Conservation (phyloP, 2,329 filamentous ascomycete species). For the Nothophaeocryptopus gaeumannii region DNA sequence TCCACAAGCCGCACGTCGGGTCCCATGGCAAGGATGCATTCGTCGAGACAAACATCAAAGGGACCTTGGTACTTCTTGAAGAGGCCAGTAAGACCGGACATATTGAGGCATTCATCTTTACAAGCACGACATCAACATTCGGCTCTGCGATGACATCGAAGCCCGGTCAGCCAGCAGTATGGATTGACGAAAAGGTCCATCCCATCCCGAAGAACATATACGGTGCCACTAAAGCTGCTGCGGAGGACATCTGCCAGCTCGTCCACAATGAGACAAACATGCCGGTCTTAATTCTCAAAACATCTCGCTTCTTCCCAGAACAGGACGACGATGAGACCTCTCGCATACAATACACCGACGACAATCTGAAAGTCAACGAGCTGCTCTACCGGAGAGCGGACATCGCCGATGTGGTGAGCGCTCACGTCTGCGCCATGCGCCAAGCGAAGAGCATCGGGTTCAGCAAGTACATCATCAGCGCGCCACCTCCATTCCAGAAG, state of each 20-base stretch:
- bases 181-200: conserved; percentile 21
- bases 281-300: conserved; percentile 47
- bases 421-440: conserved; percentile 18
- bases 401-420: conserved; percentile 17
- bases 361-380: conserved; percentile 24
- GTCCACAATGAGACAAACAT: conserved; percentile 40
- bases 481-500: conserved; percentile 17
- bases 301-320: conserved; percentile 44
- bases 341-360: conserved; percentile 13
- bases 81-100: conserved; percentile 8
- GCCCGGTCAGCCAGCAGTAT: conserved; percentile 22
- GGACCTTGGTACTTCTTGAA: conserved; percentile 22
- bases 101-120: conserved; percentile 22
- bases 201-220: conserved; percentile 26
- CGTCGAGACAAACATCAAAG: conserved; percentile 23
- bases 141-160: conserved; percentile 19
- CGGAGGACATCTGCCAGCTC: conserved; percentile 49
- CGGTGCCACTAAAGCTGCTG: conserved; percentile 49
- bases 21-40: conserved; percentile 20
- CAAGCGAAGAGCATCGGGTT: conserved; percentile 16
- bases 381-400: conserved; percentile 20
- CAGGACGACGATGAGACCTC: conserved; percentile 16
- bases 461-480: conserved; percentile 21
- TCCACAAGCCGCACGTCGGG: conserved; percentile 23
- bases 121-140: conserved; percentile 23